Conservation (phyloP, 2,329 filamentous ascomycete species). For the Pochonia chlamydosporia region DNA sequence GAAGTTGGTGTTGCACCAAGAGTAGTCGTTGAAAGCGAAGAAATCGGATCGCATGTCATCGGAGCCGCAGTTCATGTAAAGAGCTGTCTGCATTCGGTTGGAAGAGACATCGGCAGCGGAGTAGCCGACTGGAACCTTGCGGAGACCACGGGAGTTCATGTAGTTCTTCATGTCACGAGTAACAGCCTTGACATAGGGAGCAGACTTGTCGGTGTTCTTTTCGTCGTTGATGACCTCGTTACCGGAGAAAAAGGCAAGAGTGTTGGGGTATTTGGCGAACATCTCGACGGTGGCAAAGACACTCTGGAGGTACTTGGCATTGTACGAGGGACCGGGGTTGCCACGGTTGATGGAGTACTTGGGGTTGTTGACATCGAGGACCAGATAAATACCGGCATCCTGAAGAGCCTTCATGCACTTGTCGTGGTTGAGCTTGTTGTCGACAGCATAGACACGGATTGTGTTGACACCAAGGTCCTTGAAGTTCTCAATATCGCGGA, state of each 20-base stretch:
- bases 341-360: slow-evolving; percentile 81
- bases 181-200: slow-evolving; percentile 72
- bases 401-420: slow-evolving; percentile 77
- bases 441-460: slow-evolving; percentile 85
- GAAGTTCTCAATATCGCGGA: slow-evolving; percentile 76
- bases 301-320: slow-evolving; percentile 74
- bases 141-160: slow-evolving; percentile 55
- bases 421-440: slow-evolving; percentile 78
- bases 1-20: slow-evolving; percentile 74
- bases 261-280: slow-evolving; percentile 80
- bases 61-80: slow-evolving; percentile 90
- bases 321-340: slow-evolving; percentile 76
- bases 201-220: slow-evolving; percentile 55
- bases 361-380: slow-evolving; percentile 86
- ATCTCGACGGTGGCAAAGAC: slow-evolving; percentile 85
- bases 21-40: slow-evolving; percentile 87
- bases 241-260: slow-evolving; percentile 77
- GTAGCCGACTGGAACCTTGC: slow-evolving; percentile 69
- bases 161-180: slow-evolving; percentile 73
- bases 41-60: slow-evolving; percentile 83
- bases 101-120: slow-evolving; percentile 73
- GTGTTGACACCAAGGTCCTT: slow-evolving; percentile 84
- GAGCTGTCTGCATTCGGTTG: slow-evolving; percentile 80
- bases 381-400: slow-evolving; percentile 85
- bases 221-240: slow-evolving; percentile 74